Conservation (phyloP, 805 yeast genomes). For the Ogataea zsoltii region DNA sequence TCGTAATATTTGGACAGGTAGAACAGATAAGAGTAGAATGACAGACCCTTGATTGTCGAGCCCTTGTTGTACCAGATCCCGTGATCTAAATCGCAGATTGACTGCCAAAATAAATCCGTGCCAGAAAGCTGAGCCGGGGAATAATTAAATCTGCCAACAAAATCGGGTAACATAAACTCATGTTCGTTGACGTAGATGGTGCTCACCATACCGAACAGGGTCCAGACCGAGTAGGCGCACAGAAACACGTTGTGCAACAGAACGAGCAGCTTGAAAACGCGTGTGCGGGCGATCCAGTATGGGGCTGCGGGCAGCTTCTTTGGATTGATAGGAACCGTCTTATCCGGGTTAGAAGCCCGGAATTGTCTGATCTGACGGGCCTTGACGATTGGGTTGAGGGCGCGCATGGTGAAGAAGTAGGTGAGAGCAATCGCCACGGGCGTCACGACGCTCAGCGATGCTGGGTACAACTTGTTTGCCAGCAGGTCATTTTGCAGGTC, state of each 20-base stretch:
- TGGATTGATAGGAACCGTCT: conserved; percentile 25
- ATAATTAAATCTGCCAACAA: conserved; percentile 28
- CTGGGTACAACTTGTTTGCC: conserved; percentile 36
- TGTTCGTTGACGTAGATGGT: conserved; percentile 47
- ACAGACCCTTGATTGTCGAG: conserved; percentile 42
- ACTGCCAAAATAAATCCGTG: conserved; percentile 54
- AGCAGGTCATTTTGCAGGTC: conserved; percentile 22
- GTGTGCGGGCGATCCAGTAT: conserved; percentile 43
- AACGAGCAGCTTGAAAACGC: conserved; percentile 53
- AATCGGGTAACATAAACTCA: conserved; percentile 28
- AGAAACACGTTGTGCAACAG: conserved; percentile 60
- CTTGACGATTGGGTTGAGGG: conserved; percentile 47
- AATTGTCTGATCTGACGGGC: conserved; percentile 44
- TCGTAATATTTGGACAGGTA: conserved; percentile 73
- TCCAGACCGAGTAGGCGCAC: conserved; percentile 70
- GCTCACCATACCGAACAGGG: conserved; percentile 62
- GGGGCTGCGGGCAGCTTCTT: conserved; percentile 57
- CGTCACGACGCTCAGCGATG: conserved; percentile 49
- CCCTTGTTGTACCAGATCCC: conserved; percentile 52
- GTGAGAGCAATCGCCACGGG: conserved; percentile 58
- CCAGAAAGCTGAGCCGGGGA: conserved; percentile 15
- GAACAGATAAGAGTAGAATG: conserved; percentile 64
- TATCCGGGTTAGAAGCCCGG: conserved; percentile 28
- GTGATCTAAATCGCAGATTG: conserved; percentile 58
- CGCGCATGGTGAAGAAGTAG: conserved; percentile 60